Percentiles rank a stretch among this genome's conserved stretches.
Conservation (phyloP, 2,329 filamentous ascomycete species). For the Sporothrix phasma region DNA sequence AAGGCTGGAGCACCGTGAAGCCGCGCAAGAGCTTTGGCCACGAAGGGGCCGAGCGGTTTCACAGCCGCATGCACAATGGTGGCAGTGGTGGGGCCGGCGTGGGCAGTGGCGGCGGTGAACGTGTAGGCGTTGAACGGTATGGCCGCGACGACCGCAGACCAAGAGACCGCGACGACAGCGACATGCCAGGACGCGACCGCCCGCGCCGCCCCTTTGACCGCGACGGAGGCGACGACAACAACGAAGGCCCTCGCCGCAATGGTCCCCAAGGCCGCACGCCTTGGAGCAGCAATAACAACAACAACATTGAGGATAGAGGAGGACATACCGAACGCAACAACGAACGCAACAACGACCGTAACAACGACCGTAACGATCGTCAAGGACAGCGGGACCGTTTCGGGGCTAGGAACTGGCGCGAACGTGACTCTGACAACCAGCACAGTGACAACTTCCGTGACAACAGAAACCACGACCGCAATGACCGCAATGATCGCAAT, state of each 20-base stretch:
- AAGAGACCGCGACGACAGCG: slow-evolving; percentile 37
- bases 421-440: slow-evolving; percentile 36
- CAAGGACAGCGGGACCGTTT: slow-evolving; percentile 42
- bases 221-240: slow-evolving; percentile 35
- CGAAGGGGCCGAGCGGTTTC: slow-evolving; percentile 62
- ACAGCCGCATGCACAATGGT: slow-evolving; percentile 52
- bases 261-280: slow-evolving; percentile 50
- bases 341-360: not conserved
- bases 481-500: slow-evolving; percentile 40
- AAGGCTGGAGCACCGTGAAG: slow-evolving; percentile 67
- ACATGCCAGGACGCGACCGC: slow-evolving; percentile 25
- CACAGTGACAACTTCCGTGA: slow-evolving; percentile 29
- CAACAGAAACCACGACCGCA: slow-evolving; percentile 28
- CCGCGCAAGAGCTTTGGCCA: slow-evolving; percentile 64
- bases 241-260: slow-evolving; percentile 52
- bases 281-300: slow-evolving; percentile 54
- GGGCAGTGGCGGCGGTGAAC: slow-evolving; percentile 9
- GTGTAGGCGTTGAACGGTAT: slow-evolving; percentile 41
- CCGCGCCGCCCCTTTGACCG: slow-evolving; percentile 23
- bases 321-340: slow-evolving; percentile 17
- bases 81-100: slow-evolving; percentile 38
- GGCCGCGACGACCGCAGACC: slow-evolving; percentile 46
- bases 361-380: slow-evolving; percentile 26
- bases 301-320: slow-evolving; percentile 24
- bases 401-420: slow-evolving; percentile 52